A percentile compares a stretch with the other conserved stretches of the same genome.
Evolutionary conservation across 306 rosid genomes (phyloP).

Genomic region (Sicyos baderoa): DNA sequence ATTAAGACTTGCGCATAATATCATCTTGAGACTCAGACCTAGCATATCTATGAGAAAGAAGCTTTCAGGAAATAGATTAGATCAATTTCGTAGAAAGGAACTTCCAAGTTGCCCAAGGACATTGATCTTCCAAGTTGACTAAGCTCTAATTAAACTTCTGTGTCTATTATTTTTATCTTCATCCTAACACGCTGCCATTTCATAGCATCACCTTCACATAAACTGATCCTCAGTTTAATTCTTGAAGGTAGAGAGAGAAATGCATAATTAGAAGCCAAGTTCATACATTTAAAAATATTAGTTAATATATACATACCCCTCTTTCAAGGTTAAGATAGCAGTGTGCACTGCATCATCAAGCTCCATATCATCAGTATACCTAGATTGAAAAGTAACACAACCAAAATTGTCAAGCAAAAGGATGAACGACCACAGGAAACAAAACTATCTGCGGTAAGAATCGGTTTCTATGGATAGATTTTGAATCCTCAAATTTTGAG

Average conservation of each 20-base stretch:
- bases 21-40: not conserved
- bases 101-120: not conserved
- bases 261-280: not conserved
- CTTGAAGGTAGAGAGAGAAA: not conserved
- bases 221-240: not conserved
- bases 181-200: not conserved
- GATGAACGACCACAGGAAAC: not conserved
- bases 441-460: not conserved
- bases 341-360: constrained; percentile 96
- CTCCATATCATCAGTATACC: constrained; percentile 94
- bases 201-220: constrained; percentile 6
- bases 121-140: not conserved
- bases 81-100: not conserved
- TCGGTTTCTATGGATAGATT: not conserved
- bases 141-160: not conserved
- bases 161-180: not conserved
- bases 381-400: constrained; percentile 21
- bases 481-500: not conserved
- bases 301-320: constrained; percentile 47
- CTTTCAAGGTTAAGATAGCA: constrained; percentile 93
- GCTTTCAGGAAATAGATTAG: not conserved
- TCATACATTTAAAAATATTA: constrained; percentile 1
- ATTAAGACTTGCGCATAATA: not conserved
- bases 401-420: constrained; percentile 2
- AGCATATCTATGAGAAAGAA: not conserved